A percentile compares a stretch with the other conserved stretches of the same genome.
phyloP scores from a whole-genome alignment of 164 flowering plant species.

The Saururus chinensis region DNA sequence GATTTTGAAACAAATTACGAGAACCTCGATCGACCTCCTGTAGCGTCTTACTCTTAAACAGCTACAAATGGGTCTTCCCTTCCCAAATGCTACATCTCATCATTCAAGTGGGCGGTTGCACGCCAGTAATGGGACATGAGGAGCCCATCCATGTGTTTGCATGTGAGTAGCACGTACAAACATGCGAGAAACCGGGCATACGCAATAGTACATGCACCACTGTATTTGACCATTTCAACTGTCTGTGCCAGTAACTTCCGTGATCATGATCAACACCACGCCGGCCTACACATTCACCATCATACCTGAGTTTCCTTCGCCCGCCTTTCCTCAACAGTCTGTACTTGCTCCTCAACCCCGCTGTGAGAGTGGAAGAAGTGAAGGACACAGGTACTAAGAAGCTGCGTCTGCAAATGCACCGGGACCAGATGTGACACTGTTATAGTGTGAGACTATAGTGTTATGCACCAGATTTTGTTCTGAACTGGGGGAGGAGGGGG shows the following conservation, averaged over 20 bases:
- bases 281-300: background rate
- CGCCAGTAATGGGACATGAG: slow-evolving; percentile 4
- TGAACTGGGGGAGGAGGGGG: background rate
- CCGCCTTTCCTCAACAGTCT: background rate
- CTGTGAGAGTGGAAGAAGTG: background rate
- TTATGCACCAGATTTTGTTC: background rate
- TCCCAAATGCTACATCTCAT: slow-evolving; percentile 1
- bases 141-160: slow-evolving; percentile 6
- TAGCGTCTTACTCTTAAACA: too few relatives aligned
- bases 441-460: too few relatives aligned
- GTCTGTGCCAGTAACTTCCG: too few relatives aligned
- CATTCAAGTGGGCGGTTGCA: slow-evolving; percentile 2
- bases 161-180: background rate
- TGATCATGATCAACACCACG: too few relatives aligned
- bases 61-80: too few relatives aligned
- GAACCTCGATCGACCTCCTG: too few relatives aligned
- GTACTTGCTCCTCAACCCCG: background rate
- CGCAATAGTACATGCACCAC: background rate
- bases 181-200: background rate
- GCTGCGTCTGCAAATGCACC: too few relatives aligned
- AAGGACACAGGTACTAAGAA: too few relatives aligned
- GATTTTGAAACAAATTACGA: too few relatives aligned
- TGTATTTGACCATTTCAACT: too few relatives aligned
- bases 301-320: too few relatives aligned
- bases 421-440: too few relatives aligned